Evolutionary conservation across 345 rosid genomes (phyloP), one percentile per base, ranked within the genome.

Genomic region (Euclidium syriacum): DNA sequence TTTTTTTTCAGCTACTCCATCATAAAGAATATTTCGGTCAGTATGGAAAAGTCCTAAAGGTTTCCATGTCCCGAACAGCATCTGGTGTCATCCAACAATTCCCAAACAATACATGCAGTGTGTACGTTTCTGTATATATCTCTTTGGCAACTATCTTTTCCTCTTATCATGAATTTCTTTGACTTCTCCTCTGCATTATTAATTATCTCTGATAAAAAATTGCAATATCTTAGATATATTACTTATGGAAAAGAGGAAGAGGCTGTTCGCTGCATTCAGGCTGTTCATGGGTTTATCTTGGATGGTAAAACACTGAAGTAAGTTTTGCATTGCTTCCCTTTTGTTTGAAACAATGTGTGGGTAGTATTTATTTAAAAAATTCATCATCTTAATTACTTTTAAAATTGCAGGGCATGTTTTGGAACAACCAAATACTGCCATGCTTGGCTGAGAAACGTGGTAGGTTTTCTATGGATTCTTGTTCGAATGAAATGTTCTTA

Each of bases 391-490:
- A n/a, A n/a, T n/a, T n/a, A n/a, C n/a, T n/a, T n/a, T n/a, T n/a
- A n/a, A n/a, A n/a, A n/a, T 66, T 43, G 12, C 78, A 87, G 90
- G 78, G 95, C 90, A 7, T 87, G 86, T 71, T 87, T 87, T 73
- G 95, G 90, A 65, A 87, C 95, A 54, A 84, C 95, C 34, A 84
- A 87, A 71, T 87, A 87, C 50, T 87, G 95, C 52, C 90, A 87
- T 72, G 86, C 88, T 41, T 87, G 95, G 95, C 76, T 84, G 55
- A 80, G 88, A 77, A 84, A 82, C 74, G 74, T 72, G 85, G 90
- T 86, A 71, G 10, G 75, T 30, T 16, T 57, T 60, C 67, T 35
- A 12, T 15, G 8, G 23, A 40, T 35, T 14, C 10, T 39, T 19
- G 14, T 36, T 43, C 16, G 44, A 39, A 5, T 5, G 29, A 12